Base-by-base conservation (phyloP, 2,329 filamentous ascomycete species). In the Cladosporium sp. region DNA sequence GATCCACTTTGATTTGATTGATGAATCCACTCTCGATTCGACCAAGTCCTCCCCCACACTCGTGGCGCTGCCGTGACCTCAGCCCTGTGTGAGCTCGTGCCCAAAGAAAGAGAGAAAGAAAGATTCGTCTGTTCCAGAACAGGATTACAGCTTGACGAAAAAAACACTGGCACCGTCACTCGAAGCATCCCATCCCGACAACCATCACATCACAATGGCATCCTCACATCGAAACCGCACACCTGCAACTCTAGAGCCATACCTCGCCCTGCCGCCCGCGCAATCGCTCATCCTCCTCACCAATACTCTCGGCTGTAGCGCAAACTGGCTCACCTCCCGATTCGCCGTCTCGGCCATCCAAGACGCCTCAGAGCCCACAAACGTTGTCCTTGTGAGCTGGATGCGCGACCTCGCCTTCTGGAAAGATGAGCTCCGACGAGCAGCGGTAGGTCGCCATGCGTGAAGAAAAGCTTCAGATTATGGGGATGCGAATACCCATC, bases 371-470 rank as follows among this genome's bases (percentile, higher is more conserved):
- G 67, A 66, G 25, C 63, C 64, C 20, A 48, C 37, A 9, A 71
- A 70, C 17, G 73, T 97, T 0, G 78, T 96, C 3, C 78, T 97
- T 3, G 85, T 94, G 58, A 95, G 89, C 75, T 96, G 94, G 74
- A 76, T 96, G 73, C 82, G 90, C 60, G 88, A 93, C 66, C 83
- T 81, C 62, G 77, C 82, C 1, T 95, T 96, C 69, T 97, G 91
- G 91, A 85, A 78, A 61, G 83, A 86, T 3, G 87, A 89, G 50
- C 81, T 71, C 2, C 42, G 62, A 42, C 60, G 68, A 28, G 59
- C 59, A 10, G 62, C 60, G 24, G 67, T 70, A 64, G 35, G 59
- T 58, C 15, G 9, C 34, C 28, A 39, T 20, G 17, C 15, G 10
- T 45, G 22, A 28, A 25, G 15, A 47, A 44, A 25, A 17, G 42